Conservation (phyloP, 208 protist genomes). For the Vickermania ingenoplastis region DNA sequence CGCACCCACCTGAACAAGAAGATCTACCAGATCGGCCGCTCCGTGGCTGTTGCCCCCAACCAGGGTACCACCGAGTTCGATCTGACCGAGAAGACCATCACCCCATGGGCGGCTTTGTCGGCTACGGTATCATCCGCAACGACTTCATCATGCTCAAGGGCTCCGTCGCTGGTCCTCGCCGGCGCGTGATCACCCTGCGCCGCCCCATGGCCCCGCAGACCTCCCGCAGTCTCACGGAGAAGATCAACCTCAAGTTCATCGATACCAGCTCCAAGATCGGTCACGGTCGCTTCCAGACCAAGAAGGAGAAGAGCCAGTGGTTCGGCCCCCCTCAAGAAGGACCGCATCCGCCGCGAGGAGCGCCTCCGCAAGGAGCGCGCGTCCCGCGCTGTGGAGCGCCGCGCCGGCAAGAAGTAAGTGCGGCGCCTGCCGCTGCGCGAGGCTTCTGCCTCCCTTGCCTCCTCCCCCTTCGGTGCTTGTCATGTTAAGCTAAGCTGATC, state of each 20-base stretch:
- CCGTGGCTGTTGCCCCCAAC: conserved; percentile 52
- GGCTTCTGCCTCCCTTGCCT: no score
- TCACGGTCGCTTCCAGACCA: conserved; percentile 99
- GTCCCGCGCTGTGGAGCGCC: conserved; percentile 70
- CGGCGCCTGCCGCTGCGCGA: no score
- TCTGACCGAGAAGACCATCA: conserved; percentile 98
- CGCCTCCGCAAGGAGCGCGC: conserved; percentile 75
- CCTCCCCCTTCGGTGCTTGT: no score
- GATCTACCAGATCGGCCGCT: conserved; percentile 97
- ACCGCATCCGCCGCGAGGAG: conserved; percentile 76
- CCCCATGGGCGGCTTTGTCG: conserved; percentile 98
- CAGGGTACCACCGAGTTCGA: conserved; percentile 96
- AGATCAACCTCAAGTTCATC: conserved; percentile 98
- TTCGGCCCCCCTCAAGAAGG: conserved; percentile 94
- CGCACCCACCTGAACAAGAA: conserved; percentile 99
- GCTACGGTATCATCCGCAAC: conserved; percentile 97
- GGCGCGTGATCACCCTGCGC: conserved; percentile 97
- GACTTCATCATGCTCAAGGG: conserved; percentile 99
- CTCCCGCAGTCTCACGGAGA: conserved; percentile 78
- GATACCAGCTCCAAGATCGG: conserved; percentile 99
- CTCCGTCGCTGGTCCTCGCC: conserved; percentile 90
- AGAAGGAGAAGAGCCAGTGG: conserved; percentile 96
- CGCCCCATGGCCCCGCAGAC: conserved; percentile 92
- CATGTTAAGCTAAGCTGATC: no score
- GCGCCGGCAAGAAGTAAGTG: conserved; percentile 28